Conservation (phyloP, 352 stramenopile genomes). For the Phytophthora crassamura region DNA sequence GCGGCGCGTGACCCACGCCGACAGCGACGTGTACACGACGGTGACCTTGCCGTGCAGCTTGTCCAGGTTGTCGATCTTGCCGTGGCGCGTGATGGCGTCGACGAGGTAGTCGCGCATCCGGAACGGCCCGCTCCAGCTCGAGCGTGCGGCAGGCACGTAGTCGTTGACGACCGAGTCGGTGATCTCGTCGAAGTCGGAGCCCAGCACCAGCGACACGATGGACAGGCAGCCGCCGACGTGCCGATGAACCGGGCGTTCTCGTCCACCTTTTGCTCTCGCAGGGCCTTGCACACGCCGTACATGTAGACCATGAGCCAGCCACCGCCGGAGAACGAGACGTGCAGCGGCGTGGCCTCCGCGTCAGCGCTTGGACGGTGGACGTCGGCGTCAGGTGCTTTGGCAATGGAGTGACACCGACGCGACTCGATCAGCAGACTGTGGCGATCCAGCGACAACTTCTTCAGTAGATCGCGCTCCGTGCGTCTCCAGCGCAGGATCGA, state of each 20-base stretch:
- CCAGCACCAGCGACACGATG: conserved; percentile 45
- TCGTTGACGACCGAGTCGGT: conserved; percentile 45
- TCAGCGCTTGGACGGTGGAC: not conserved
- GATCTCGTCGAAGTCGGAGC: conserved; percentile 58
- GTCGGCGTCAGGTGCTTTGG: not conserved
- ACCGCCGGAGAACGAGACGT: conserved; percentile 58
- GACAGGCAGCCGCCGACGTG: conserved; percentile 53
- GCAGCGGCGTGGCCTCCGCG: conserved; percentile 7
- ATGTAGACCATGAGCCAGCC: conserved; percentile 72
- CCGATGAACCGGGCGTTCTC: conserved; percentile 52
- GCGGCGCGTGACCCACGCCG: conserved; percentile 42
- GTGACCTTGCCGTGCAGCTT: conserved; percentile 39
- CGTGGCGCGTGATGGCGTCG: conserved; percentile 42
- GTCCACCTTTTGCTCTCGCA: conserved; percentile 50
- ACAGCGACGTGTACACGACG: conserved; percentile 66
- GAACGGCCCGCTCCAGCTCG: conserved; percentile 41
- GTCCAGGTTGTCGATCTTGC: conserved; percentile 37
- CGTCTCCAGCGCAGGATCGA: conserved; percentile 16
- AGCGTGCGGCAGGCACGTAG: conserved; percentile 44
- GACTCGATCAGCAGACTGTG: conserved; percentile 16
- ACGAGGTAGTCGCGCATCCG: conserved; percentile 61
- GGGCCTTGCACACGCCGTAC: conserved; percentile 63
- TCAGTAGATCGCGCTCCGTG: conserved; percentile 1
- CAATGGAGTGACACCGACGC: conserved; percentile 1
- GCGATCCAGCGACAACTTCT: conserved; percentile 11